Percentiles rank a stretch among this genome's conserved stretches.
Evolutionary conservation across 2,329 filamentous ascomycete genomes (phyloP).

Genomic region (Trichophyton simii): DNA sequence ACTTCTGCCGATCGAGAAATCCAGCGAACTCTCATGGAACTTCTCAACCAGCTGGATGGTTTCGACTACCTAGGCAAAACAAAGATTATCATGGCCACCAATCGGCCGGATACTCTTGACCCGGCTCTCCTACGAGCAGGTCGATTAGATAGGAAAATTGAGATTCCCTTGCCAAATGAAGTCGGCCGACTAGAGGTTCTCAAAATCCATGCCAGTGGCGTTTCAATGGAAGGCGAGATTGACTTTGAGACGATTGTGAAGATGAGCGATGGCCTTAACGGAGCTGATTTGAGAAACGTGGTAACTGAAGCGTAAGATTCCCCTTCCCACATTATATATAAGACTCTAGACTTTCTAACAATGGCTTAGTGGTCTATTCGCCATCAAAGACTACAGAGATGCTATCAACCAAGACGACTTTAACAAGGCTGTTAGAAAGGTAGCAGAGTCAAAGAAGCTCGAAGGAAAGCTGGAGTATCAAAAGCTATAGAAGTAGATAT

Average conservation of each 20-base stretch:
- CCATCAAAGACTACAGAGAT: slow-evolving; percentile 96
- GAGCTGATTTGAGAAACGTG: slow-evolving; percentile 92
- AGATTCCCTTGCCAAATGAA: slow-evolving; percentile 94
- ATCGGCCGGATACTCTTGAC: slow-evolving; percentile 89
- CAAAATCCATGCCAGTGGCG: slow-evolving; percentile 86
- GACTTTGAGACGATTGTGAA: slow-evolving; percentile 99
- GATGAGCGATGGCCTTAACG: slow-evolving; percentile 98
- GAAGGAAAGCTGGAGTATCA: slow-evolving; percentile 97
- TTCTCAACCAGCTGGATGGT: slow-evolving; percentile 95
- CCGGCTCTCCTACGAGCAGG: slow-evolving; percentile 81
- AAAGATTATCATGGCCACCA: slow-evolving; percentile 99
- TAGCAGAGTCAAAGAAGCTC: slow-evolving; percentile 93
- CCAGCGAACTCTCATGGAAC: slow-evolving; percentile 94
- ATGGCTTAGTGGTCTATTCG: slow-evolving; percentile 64
- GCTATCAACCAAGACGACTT: slow-evolving; percentile 97
- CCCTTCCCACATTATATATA: not conserved
- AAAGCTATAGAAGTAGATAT: slow-evolving; percentile 54
- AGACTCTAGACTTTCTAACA: slow-evolving; percentile 1
- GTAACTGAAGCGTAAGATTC: slow-evolving; percentile 87
- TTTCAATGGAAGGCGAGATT: slow-evolving; percentile 84
- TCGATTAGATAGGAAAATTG: slow-evolving; percentile 91
- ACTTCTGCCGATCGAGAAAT: slow-evolving; percentile 97
- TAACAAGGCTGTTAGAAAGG: slow-evolving; percentile 97
- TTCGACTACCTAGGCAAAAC: slow-evolving; percentile 99
- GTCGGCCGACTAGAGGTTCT: slow-evolving; percentile 91